A percentile compares a stretch with the other conserved stretches of the same genome.
phyloP scores from a whole-genome alignment of 768 basidiomycete species.

The Russula ochroleuca region DNA sequence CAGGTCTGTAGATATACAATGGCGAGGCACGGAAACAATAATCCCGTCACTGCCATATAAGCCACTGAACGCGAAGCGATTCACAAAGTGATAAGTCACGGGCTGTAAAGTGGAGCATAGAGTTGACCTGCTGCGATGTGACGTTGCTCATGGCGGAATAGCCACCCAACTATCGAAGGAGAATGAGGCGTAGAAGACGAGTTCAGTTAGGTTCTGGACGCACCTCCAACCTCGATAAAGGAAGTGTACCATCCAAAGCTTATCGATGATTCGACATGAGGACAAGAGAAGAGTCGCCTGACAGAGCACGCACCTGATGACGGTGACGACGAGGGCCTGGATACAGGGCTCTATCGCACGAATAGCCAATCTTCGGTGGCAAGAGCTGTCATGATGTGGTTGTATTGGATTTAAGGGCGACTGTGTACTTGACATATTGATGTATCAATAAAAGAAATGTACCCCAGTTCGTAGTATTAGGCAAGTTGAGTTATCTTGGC shows the following conservation, averaged over 20 bases:
- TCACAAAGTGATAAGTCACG: not conserved
- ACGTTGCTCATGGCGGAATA: slow-evolving; percentile 13
- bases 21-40: slow-evolving; percentile 18
- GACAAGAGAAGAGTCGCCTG: too few species aligned
- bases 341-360: slow-evolving; percentile 16
- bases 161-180: slow-evolving; percentile 23
- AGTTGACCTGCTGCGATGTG: slow-evolving; percentile 17
- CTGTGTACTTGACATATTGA: not conserved
- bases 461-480: not conserved
- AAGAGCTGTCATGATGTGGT: not conserved
- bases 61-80: not conserved
- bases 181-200: not conserved
- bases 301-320: slow-evolving; percentile 23
- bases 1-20: slow-evolving; percentile 20
- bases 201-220: slow-evolving; percentile 6
- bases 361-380: not conserved
- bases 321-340: slow-evolving; percentile 18
- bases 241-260: slow-evolving; percentile 26
- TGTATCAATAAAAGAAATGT: not conserved
- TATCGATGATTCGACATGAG: not conserved
- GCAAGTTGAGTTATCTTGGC: not conserved
- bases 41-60: slow-evolving; percentile 15
- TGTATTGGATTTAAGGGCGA: not conserved
- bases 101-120: not conserved
- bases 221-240: slow-evolving; percentile 25